phyloP scores from a whole-genome alignment of 2,329 filamentous ascomycete species.

The Fusarium xyrophilum region DNA sequence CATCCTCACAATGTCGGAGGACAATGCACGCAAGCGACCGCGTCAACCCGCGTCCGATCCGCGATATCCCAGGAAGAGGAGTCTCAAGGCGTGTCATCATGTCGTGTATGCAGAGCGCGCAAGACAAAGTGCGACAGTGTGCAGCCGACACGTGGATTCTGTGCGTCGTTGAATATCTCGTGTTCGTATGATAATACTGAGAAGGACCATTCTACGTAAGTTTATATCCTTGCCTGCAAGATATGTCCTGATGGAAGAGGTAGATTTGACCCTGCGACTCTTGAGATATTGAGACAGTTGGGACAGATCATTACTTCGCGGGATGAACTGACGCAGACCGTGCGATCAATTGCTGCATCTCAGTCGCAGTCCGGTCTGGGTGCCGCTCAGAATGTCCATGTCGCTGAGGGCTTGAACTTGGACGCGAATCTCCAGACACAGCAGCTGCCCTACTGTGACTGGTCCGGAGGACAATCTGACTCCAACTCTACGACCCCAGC shows the following conservation, averaged over 20 bases:
- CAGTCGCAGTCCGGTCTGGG: background rate
- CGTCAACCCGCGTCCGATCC: constrained; percentile 27
- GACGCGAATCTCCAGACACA: background rate
- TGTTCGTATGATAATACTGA: constrained; percentile 45
- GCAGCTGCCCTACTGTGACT: constrained; percentile 3
- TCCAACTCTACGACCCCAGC: constrained; percentile 35
- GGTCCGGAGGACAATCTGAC: constrained; percentile 13
- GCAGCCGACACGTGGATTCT: constrained; percentile 48
- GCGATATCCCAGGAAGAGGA: constrained; percentile 44
- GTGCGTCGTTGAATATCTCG: constrained; percentile 43
- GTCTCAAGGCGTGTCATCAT: constrained; percentile 47
- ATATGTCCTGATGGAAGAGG: background rate
- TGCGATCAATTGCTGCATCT: constrained; percentile 22
- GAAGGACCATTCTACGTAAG: constrained; percentile 41
- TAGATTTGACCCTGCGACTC: constrained; percentile 48
- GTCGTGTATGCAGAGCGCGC: constrained; percentile 47
- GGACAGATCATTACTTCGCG: constrained; percentile 33
- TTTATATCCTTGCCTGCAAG: background rate
- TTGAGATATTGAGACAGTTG: constrained; percentile 44
- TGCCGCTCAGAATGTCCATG: background rate
- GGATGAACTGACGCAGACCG: constrained; percentile 24
- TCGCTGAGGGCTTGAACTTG: background rate
- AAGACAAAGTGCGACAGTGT: constrained; percentile 51
- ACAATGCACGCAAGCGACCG: constrained; percentile 23
- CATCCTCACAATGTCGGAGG: background rate